phyloP scores from a whole-genome alignment of 1,139 yeast species.

The Nakaseomyces bracarensis region DNA sequence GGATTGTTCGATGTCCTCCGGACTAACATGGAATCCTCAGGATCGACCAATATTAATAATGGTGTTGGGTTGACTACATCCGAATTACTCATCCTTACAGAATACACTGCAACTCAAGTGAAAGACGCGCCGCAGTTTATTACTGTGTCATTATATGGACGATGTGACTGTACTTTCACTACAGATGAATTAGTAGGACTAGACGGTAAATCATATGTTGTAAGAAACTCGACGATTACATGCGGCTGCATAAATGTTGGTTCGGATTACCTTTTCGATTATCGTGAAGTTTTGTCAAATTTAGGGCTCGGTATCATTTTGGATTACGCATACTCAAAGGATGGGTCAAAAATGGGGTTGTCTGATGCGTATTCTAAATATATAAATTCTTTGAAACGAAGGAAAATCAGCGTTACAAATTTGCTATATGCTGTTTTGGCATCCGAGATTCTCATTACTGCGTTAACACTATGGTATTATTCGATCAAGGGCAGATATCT shows the following conservation, averaged over 20 bases:
- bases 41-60: slow-evolving; percentile 21
- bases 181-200: slow-evolving; percentile 7
- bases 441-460: slow-evolving; percentile 13
- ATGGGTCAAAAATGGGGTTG: slow-evolving; percentile 5
- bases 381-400: slow-evolving; percentile 10
- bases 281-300: slow-evolving; percentile 21
- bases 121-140: slow-evolving; percentile 24
- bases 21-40: slow-evolving; percentile 19
- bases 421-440: slow-evolving; percentile 17
- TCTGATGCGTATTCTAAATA: slow-evolving; percentile 14
- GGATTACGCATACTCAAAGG: slow-evolving; percentile 24
- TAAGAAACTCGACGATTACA: slow-evolving; percentile 13
- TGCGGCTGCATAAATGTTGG: slow-evolving; percentile 17
- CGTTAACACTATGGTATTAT: slow-evolving; percentile 24
- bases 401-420: slow-evolving; percentile 17
- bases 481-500: slow-evolving; percentile 22
- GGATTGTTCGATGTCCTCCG: slow-evolving; percentile 25
- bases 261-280: slow-evolving; percentile 23
- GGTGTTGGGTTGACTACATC: slow-evolving; percentile 31
- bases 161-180: slow-evolving; percentile 19
- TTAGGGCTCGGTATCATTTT: slow-evolving; percentile 27
- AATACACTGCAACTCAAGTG: slow-evolving; percentile 24
- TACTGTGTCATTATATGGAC: slow-evolving; percentile 23
- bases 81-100: slow-evolving; percentile 25
- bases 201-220: background rate